A percentile compares a stretch with the other conserved stretches of the same genome.
These are phyloP conservation scores for Fusarium sarcochroum DNA, from an alignment of 2,329 filamentous ascomycete genomes.

Conservation along the genomic window DNA sequence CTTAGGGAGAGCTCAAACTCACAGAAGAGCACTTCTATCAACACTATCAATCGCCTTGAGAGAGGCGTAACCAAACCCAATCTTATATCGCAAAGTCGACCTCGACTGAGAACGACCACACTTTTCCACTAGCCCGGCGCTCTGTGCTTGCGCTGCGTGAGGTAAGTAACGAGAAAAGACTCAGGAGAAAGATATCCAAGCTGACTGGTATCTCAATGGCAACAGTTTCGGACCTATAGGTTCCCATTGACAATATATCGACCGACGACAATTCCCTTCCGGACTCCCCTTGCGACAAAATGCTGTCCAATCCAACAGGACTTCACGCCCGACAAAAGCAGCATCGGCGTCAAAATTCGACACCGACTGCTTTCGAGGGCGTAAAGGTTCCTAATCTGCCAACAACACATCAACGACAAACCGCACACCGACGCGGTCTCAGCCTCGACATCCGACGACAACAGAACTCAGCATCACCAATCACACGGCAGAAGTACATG, in stretches of 20 bases:
- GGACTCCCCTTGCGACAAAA: constrained; percentile 79
- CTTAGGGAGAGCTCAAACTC: constrained; percentile 26
- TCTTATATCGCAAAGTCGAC: constrained; percentile 55
- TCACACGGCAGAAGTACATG: constrained; percentile 54
- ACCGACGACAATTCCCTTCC: constrained; percentile 70
- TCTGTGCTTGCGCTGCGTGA: constrained; percentile 88
- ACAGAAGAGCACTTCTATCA: constrained; percentile 38
- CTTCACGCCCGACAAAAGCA: constrained; percentile 71
- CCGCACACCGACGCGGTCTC: constrained; percentile 83
- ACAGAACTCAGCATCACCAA: constrained; percentile 55
- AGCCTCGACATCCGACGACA: constrained; percentile 82
- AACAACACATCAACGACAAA: constrained; percentile 60
- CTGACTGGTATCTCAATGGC: constrained; percentile 11
- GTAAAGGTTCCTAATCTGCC: constrained; percentile 76
- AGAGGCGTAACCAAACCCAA: constrained; percentile 48
- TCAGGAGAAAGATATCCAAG: neutral
- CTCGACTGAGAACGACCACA: constrained; percentile 64
- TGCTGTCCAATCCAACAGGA: constrained; percentile 84
- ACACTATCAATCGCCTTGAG: constrained; percentile 49
- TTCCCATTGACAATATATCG: constrained; percentile 64
- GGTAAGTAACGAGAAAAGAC: constrained; percentile 62
- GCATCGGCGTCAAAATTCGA: constrained; percentile 91
- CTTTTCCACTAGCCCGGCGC: constrained; percentile 75
- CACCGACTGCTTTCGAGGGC: constrained; percentile 82
- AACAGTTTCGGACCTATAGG: constrained; percentile 63